Conservation (phyloP, 2,329 filamentous ascomycete genomes). For the Ascosphaera aggregata region DNA sequence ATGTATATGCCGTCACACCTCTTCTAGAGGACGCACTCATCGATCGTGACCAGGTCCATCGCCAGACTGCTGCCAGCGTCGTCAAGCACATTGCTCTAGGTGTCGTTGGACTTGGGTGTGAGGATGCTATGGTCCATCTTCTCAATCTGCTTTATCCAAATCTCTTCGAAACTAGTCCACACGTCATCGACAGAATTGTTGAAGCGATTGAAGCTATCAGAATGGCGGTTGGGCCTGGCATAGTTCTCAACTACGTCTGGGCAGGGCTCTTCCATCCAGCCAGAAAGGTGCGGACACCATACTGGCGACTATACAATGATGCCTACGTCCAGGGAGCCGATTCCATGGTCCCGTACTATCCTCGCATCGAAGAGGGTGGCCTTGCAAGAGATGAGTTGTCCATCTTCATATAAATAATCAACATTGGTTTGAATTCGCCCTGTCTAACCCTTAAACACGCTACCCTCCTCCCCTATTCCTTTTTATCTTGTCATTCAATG, state of each 20-base stretch:
- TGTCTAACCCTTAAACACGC: too few relatives aligned
- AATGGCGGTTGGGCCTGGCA: constrained; percentile 73
- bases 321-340: constrained; percentile 87
- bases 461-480: too few relatives aligned
- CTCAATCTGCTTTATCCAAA: constrained; percentile 94
- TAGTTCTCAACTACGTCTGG: constrained; percentile 97
- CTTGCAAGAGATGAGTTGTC: constrained; percentile 58
- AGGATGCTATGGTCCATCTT: constrained; percentile 95
- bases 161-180: constrained; percentile 89
- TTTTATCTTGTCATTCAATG: too few relatives aligned
- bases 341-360: constrained; percentile 91
- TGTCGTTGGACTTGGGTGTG: constrained; percentile 90
- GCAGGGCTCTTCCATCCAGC: constrained; percentile 93
- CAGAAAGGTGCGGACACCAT: constrained; percentile 77
- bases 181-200: constrained; percentile 94
- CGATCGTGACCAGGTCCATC: constrained; percentile 92
- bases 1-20: constrained; percentile 93
- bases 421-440: too few relatives aligned
- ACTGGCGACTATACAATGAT: constrained; percentile 94
- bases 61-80: constrained; percentile 85
- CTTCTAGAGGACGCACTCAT: constrained; percentile 91
- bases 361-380: constrained; percentile 58
- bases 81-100: constrained; percentile 96
- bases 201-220: constrained; percentile 93
- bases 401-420: constrained; percentile 43